Conservation (phyloP, 75 land plant species). For the Azolla pinnata region DNA sequence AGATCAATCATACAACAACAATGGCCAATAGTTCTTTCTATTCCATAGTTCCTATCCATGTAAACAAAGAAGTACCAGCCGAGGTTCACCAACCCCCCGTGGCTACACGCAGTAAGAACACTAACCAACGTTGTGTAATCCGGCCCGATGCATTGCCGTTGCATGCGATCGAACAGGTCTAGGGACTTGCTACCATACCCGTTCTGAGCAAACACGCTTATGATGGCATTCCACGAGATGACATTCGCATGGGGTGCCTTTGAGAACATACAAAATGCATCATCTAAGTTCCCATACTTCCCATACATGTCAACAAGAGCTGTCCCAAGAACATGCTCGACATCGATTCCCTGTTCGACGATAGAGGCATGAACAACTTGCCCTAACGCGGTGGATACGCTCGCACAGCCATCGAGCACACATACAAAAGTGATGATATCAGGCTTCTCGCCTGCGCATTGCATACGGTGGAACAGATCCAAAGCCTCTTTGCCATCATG, state of each 20-base stretch:
- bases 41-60: background rate
- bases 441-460: background rate
- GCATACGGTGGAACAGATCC: background rate
- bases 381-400: constrained; percentile 15
- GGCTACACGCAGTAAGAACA: constrained; percentile 11
- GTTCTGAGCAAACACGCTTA: constrained; percentile 6
- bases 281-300: constrained; percentile 21
- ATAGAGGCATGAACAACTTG: constrained; percentile 19
- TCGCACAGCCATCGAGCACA: constrained; percentile 7
- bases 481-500: background rate
- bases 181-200: constrained; percentile 5
- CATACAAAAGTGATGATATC: constrained; percentile 8
- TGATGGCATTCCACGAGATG: constrained; percentile 13
- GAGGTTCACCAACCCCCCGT: background rate
- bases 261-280: background rate
- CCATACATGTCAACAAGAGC: constrained; percentile 37
- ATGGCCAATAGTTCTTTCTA: background rate
- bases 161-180: constrained; percentile 5
- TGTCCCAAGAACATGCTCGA: constrained; percentile 23
- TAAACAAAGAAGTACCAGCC: background rate
- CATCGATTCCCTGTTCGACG: background rate
- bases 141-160: background rate
- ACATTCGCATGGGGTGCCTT: background rate
- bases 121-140: constrained; percentile 4
- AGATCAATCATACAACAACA: constrained; percentile 5